These are phyloP conservation scores for Fraxinus quadrangulata DNA, from an alignment of 257 asterid species.

Conservation along the genomic window DNA sequence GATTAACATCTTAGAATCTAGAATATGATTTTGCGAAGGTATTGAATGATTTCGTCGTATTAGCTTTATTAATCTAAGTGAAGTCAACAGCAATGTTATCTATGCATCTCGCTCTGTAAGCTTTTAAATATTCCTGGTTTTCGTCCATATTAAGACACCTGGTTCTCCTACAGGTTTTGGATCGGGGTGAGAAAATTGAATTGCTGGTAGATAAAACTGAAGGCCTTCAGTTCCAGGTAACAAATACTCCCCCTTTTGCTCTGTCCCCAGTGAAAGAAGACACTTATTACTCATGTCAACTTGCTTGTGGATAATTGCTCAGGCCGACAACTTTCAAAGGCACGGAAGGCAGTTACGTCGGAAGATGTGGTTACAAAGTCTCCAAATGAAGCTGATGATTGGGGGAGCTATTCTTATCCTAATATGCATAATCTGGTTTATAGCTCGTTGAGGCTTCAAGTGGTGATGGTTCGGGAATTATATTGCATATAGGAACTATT, in stretches of 20 bases:
- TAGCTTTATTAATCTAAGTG: not conserved
- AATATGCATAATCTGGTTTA: conserved; percentile 64
- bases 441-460: conserved; percentile 53
- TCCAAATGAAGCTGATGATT: conserved; percentile 75
- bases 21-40: not conserved
- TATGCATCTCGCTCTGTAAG: not conserved
- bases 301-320: conserved; percentile 23
- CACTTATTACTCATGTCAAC: not conserved
- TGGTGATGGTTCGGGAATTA: conserved; percentile 25
- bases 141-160: not conserved
- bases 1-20: not conserved
- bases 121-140: not conserved
- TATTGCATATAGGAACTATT: conserved; percentile 4
- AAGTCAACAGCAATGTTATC: not conserved
- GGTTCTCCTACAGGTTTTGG: conserved; percentile 68
- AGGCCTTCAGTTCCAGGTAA: conserved; percentile 94
- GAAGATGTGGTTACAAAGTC: conserved; percentile 94
- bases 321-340: conserved; percentile 99
- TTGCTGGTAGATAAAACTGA: conserved; percentile 92
- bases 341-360: conserved; percentile 92
- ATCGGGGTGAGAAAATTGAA: conserved; percentile 96
- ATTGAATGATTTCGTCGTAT: not conserved
- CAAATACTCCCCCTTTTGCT: conserved; percentile 17
- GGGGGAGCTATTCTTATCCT: conserved; percentile 58
- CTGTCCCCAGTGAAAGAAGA: conserved; percentile 5